These are phyloP conservation scores for Typha latifolia DNA, from an alignment of 176 grass and related monocot genomes.

Conservation along the genomic window DNA sequence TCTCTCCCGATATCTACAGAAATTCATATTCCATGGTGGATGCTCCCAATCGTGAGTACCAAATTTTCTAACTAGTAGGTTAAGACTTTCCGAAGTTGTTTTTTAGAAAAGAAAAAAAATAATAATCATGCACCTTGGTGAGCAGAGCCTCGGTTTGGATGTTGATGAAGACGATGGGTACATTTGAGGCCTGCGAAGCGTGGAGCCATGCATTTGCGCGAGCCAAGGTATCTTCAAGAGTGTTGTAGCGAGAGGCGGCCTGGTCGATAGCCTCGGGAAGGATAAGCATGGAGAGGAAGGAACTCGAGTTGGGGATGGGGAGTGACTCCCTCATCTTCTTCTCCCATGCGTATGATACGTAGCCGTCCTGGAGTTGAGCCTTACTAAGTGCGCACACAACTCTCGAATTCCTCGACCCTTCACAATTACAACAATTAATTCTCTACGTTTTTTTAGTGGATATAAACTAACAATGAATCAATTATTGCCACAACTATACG, in stretches of 20 bases:
- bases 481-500: too few species aligned
- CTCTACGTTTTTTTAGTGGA: too few species aligned
- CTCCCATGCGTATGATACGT: slow-evolving; percentile 85
- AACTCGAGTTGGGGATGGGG: slow-evolving; percentile 52
- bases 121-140: slow-evolving; percentile 43
- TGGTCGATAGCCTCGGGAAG: slow-evolving; percentile 62
- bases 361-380: slow-evolving; percentile 84
- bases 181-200: slow-evolving; percentile 48
- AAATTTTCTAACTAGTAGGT: too few species aligned
- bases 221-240: slow-evolving; percentile 75
- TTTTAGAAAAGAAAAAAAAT: too few species aligned
- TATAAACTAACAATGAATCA: too few species aligned
- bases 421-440: background rate
- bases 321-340: slow-evolving; percentile 88
- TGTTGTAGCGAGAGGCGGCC: slow-evolving; percentile 56
- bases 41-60: too few species aligned
- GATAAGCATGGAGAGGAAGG: slow-evolving; percentile 79
- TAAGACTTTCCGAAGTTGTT: too few species aligned
- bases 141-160: slow-evolving; percentile 90
- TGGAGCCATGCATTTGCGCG: slow-evolving; percentile 76
- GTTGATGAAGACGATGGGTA: slow-evolving; percentile 79
- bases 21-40: too few species aligned
- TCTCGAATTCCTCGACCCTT: slow-evolving; percentile 72
- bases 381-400: slow-evolving; percentile 78
- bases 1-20: slow-evolving; percentile 24